Base-by-base conservation (phyloP, 2,329 filamentous ascomycete genomes). In the Elsinoe arachidis region DNA sequence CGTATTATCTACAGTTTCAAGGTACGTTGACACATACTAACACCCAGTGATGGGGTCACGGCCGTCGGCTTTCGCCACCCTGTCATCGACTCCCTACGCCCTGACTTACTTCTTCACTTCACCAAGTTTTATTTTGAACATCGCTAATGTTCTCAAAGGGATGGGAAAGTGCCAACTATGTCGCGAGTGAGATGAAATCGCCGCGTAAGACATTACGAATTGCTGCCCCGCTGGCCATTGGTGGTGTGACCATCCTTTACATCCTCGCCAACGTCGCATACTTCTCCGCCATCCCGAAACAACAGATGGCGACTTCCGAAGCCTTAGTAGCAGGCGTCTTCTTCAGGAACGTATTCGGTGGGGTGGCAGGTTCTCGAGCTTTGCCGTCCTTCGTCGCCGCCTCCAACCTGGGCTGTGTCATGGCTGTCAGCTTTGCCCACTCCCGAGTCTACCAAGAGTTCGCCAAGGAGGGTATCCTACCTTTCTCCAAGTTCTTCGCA, bases 1-100 rank as follows among this genome's bases (percentile, higher is more conserved):
- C 87, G 86, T 63, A 83, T 87, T 61, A 84, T 87, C 64, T 87
- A 84, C 79, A 83, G 79, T 60, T 88, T 83, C 64, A 79, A 85
- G 19, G 46, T 51, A 17, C 5, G 46, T 23, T 1, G 5, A 51
- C 5, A 11, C 11, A 9, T n/a, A n/a, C n/a, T n/a, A n/a, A n/a
- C n/a, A n/a, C n/a, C n/a, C n/a, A n/a, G n/a, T 26, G 23, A 26
- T 26, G 23, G 23, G 3, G 23, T n/a, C 3, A 26, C 3, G 23
- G 23, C 6, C 23, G 23, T 26, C 23, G 6, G 6, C 23, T 3
- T 26, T 26, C 3, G 23, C 23, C 23, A 26, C 23, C 6, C 23
- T 6, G 3, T 3, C 6, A 6, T 6, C 3, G 23, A 3, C 6
- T 6, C 23, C 3, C 3, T 26, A 6, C 23, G 3, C 3, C 23